phyloP scores from a whole-genome alignment of 139 green algal genomes.

The Closterium sp. region DNA sequence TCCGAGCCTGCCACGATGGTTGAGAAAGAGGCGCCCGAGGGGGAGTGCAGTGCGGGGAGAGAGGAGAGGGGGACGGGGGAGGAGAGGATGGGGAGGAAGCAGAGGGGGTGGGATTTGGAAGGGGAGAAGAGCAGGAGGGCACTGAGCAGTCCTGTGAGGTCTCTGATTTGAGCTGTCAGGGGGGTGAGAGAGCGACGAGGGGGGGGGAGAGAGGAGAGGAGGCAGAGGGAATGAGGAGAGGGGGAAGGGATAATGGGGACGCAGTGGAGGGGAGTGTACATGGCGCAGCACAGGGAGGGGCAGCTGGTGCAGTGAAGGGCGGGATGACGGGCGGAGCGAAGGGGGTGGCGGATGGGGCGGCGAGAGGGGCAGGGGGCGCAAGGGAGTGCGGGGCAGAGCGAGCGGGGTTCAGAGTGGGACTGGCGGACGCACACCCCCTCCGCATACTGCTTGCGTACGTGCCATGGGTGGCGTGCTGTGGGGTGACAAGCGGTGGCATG shows the following conservation, averaged over 20 bases:
- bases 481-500: no score
- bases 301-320: neutral
- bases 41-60: neutral
- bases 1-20: no score
- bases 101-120: neutral
- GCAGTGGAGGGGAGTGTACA: neutral
- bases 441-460: conserved; percentile 33
- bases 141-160: neutral
- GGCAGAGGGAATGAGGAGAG: no score
- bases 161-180: neutral
- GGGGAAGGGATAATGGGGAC: no score
- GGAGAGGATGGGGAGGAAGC: neutral
- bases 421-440: conserved; percentile 19
- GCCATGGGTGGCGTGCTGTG: neutral
- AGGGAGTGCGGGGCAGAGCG: neutral
- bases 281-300: neutral
- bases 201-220: no score
- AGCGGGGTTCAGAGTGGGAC: neutral
- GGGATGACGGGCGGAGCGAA: neutral
- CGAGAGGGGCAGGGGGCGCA: neutral
- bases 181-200: neutral
- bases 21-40: neutral
- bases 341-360: neutral
- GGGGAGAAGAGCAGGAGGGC: neutral
- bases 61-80: neutral